These are phyloP conservation scores for Myxozyma mucilagina DNA, from an alignment of 805 yeast genomes.

Conservation along the genomic window DNA sequence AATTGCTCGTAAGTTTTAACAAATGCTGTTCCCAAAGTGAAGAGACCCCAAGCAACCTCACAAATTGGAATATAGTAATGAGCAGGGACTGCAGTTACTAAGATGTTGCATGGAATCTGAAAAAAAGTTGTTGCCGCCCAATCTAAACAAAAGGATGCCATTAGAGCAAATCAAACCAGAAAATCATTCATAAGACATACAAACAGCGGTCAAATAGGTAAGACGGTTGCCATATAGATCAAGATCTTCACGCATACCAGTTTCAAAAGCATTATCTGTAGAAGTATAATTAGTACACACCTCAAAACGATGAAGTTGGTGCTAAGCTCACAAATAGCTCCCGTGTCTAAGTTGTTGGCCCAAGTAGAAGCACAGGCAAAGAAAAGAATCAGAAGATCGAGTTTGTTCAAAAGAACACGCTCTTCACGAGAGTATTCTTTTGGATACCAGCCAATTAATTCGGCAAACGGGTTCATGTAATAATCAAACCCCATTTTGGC, in stretches of 20 bases:
- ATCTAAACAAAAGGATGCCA: constrained; percentile 2
- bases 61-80: constrained; percentile 51
- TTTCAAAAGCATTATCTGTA: constrained; percentile 46
- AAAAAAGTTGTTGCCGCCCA: constrained; percentile 35
- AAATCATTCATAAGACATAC: constrained; percentile 35
- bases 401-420: constrained; percentile 28
- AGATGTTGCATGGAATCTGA: constrained; percentile 40
- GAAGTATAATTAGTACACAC: background rate
- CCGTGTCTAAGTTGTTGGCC: constrained; percentile 25
- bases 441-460: constrained; percentile 29
- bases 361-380: constrained; percentile 28
- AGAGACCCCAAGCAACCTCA: constrained; percentile 68
- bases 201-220: constrained; percentile 34
- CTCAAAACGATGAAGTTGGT: background rate
- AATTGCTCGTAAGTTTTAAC: constrained; percentile 48
- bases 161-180: constrained; percentile 6
- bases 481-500: constrained; percentile 23
- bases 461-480: constrained; percentile 29
- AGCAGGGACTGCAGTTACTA: constrained; percentile 38
- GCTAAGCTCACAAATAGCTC: constrained; percentile 21
- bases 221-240: constrained; percentile 35
- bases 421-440: constrained; percentile 27
- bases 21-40: constrained; percentile 58
- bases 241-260: constrained; percentile 44
- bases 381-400: constrained; percentile 22